Percentiles rank a stretch among this genome's conserved stretches.
Conservation (phyloP, 148 eudicot genomes). For the Pouteria glomerata region DNA sequence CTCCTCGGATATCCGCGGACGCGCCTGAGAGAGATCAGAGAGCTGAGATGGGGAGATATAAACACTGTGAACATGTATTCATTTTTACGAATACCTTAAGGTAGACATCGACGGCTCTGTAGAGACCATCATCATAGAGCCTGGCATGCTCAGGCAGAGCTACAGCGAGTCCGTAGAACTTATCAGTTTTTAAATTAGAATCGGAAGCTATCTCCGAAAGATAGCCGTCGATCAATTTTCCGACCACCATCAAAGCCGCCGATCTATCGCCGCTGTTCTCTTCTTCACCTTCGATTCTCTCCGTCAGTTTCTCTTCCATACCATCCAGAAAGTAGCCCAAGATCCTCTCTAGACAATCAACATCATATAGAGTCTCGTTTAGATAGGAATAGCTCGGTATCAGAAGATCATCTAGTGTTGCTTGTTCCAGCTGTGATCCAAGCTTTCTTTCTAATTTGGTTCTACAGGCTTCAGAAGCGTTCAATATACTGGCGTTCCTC, state of each 20-base stretch:
- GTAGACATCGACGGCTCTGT: constrained; percentile 84
- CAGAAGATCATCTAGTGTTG: constrained; percentile 74
- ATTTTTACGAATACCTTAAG: constrained; percentile 76
- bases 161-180: constrained; percentile 49
- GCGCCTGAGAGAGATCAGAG: constrained; percentile 60
- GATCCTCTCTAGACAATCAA: constrained; percentile 84
- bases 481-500: constrained; percentile 68
- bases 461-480: constrained; percentile 44
- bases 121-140: constrained; percentile 75
- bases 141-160: constrained; percentile 73
- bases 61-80: too few species aligned
- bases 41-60: too few species aligned
- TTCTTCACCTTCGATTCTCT: constrained; percentile 28
- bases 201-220: constrained; percentile 89
- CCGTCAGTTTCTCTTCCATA: constrained; percentile 27
- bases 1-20: constrained; percentile 67
- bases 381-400: constrained; percentile 96
- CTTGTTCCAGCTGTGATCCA: constrained; percentile 70
- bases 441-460: constrained; percentile 62
- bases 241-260: constrained; percentile 57
- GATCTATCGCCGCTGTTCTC: constrained; percentile 34
- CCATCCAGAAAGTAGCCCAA: constrained; percentile 47
- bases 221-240: constrained; percentile 82
- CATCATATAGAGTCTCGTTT: constrained; percentile 84
- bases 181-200: constrained; percentile 61